Conservation (phyloP, 495 filamentous ascomycete species). For the Massariosphaeria phaeospora region DNA sequence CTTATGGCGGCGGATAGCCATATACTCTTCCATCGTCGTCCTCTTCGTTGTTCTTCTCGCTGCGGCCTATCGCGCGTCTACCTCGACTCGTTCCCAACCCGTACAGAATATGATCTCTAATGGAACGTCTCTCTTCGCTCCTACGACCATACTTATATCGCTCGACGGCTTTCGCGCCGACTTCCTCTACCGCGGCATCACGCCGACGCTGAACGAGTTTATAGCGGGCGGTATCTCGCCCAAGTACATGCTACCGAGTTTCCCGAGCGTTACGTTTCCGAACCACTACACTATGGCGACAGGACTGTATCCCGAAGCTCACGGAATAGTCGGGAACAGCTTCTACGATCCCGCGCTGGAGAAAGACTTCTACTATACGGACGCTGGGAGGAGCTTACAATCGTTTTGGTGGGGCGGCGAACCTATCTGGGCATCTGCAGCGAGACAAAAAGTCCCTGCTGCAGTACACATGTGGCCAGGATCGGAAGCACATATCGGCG, state of each 20-base stretch:
- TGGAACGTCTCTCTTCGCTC: slow-evolving; percentile 78
- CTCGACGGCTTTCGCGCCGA: slow-evolving; percentile 97
- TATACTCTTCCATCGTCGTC: slow-evolving; percentile 42
- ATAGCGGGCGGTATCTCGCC: slow-evolving; percentile 81
- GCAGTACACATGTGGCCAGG: slow-evolving; percentile 99
- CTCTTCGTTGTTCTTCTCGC: slow-evolving; percentile 52
- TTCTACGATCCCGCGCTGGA: slow-evolving; percentile 79
- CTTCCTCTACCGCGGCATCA: slow-evolving; percentile 77
- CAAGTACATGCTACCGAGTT: slow-evolving; percentile 83
- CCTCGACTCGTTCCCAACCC: slow-evolving; percentile 38
- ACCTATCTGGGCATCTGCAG: slow-evolving; percentile 89
- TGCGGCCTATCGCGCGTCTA: slow-evolving; percentile 53
- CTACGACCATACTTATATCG: slow-evolving; percentile 90
- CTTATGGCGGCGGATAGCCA: slow-evolving; percentile 17
- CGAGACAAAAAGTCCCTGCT: slow-evolving; percentile 64
- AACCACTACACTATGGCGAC: slow-evolving; percentile 96
- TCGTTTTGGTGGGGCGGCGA: slow-evolving; percentile 92
- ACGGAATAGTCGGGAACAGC: slow-evolving; percentile 88
- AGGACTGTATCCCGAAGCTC: slow-evolving; percentile 84
- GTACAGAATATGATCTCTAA: slow-evolving; percentile 53
- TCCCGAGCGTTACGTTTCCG: slow-evolving; percentile 95
- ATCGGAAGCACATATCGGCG: slow-evolving; percentile 72
- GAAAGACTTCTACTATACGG: slow-evolving; percentile 83
- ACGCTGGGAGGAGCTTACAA: slow-evolving; percentile 64
- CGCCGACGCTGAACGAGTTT: slow-evolving; percentile 75